Percentiles rank a stretch among this genome's conserved stretches.
Conservation (phyloP, 805 yeast species). For the Hemisphaericaspora nanyangensis region DNA sequence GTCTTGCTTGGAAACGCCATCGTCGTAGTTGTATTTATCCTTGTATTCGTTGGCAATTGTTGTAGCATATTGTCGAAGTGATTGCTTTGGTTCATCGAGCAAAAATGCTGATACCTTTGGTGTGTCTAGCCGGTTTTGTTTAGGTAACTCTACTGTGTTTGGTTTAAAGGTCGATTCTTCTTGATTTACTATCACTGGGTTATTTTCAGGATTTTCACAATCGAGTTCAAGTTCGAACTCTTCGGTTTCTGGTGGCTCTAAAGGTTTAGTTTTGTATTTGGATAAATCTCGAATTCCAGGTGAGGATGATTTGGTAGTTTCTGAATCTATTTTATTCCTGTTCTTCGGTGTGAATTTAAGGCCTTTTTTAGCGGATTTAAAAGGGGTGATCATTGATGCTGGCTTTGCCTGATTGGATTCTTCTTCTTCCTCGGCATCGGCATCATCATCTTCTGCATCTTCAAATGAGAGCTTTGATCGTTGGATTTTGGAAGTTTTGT, state of each 20-base stretch:
- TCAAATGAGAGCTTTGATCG: slow-evolving; percentile 13
- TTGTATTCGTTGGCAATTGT: slow-evolving; percentile 8
- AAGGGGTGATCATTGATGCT: not conserved
- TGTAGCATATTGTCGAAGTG: slow-evolving; percentile 4
- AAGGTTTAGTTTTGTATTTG: slow-evolving; percentile 8
- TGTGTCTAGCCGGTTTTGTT: slow-evolving; percentile 3
- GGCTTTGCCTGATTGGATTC: too few relatives aligned
- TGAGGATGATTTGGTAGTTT: slow-evolving; percentile 2
- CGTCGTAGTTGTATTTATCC: slow-evolving; percentile 10
- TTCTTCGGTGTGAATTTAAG: not conserved
- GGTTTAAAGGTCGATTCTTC: too few relatives aligned
- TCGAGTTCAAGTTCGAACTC: slow-evolving; percentile 9
- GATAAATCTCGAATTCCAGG: slow-evolving; percentile 6
- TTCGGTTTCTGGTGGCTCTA: slow-evolving; percentile 3
- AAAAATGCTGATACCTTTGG: too few relatives aligned
- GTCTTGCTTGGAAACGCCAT: slow-evolving; percentile 8
- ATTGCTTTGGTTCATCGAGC: not conserved
- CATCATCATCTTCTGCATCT: slow-evolving; percentile 15
- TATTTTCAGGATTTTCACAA: slow-evolving; percentile 11
- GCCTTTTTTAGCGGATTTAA: not conserved
- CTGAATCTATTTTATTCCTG: too few relatives aligned
- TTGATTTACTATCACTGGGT: slow-evolving; percentile 15
- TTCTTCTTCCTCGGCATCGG: slow-evolving; percentile 5
- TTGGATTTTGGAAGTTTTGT: slow-evolving; percentile 1
- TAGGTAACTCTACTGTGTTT: too few relatives aligned